Conservation (phyloP, 768 basidiomycete genomes). For the Suillus occidentalis region DNA sequence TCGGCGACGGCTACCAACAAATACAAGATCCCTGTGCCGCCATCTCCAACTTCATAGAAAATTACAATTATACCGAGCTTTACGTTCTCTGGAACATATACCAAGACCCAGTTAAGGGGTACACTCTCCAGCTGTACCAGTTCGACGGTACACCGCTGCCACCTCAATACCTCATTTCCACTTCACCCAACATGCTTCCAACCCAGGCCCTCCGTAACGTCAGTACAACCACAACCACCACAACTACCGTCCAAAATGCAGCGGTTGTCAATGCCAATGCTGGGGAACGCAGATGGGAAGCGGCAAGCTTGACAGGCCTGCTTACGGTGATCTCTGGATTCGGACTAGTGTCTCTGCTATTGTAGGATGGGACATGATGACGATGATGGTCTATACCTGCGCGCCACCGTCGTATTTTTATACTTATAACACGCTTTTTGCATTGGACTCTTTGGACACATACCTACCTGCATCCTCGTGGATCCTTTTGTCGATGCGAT, state of each 20-base stretch:
- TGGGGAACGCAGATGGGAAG: constrained; percentile 24
- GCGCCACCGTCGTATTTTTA: constrained; percentile 1
- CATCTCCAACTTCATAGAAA: constrained; percentile 81
- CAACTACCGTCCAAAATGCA: constrained; percentile 9
- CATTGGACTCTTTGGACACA: constrained; percentile 26
- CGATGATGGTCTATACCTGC: background rate
- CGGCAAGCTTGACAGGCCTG: constrained; percentile 13
- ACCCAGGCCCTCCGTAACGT: constrained; percentile 63
- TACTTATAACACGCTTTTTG: constrained; percentile 13
- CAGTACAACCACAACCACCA: constrained; percentile 26
- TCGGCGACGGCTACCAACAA: constrained; percentile 91
- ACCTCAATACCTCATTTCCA: constrained; percentile 65
- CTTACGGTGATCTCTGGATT: constrained; percentile 18
- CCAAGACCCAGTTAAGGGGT: constrained; percentile 57
- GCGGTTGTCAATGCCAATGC: constrained; percentile 21
- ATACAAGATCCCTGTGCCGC: constrained; percentile 93
- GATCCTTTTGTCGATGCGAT: constrained; percentile 8
- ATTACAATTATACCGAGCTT: constrained; percentile 75
- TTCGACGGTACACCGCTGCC: constrained; percentile 78
- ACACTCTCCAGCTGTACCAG: constrained; percentile 74
- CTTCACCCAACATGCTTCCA: constrained; percentile 85
- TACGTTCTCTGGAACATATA: constrained; percentile 71
- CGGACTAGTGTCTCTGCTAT: constrained; percentile 24
- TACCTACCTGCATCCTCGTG: constrained; percentile 17
- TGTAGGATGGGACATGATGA: constrained; percentile 14